These are phyloP conservation scores for Sporothrix curviconia DNA, from an alignment of 2,329 filamentous ascomycete genomes.

Conservation along the genomic window DNA sequence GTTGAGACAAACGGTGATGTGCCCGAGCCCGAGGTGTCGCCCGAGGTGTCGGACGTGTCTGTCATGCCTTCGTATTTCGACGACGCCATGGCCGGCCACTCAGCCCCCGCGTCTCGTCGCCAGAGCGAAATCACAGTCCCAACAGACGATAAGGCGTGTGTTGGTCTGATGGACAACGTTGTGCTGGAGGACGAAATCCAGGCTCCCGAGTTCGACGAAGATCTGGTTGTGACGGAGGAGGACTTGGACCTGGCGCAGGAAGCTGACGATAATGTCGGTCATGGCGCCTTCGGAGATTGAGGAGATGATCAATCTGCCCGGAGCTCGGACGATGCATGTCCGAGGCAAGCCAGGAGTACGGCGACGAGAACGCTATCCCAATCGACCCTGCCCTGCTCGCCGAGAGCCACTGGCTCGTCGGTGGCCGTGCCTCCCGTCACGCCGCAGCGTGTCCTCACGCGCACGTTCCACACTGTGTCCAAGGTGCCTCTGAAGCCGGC, in stretches of 20 bases:
- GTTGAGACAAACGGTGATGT: too few species aligned
- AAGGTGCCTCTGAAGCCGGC: slow-evolving; percentile 70
- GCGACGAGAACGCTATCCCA: slow-evolving; percentile 57
- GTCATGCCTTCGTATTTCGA: slow-evolving; percentile 51
- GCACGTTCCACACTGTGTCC: slow-evolving; percentile 64
- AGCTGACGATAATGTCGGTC: slow-evolving; percentile 54
- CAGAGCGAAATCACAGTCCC: slow-evolving; percentile 20
- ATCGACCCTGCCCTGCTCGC: slow-evolving; percentile 43
- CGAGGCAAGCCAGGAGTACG: slow-evolving; percentile 59
- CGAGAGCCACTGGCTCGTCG: slow-evolving; percentile 17
- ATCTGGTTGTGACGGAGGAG: slow-evolving; percentile 45
- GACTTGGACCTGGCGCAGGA: slow-evolving; percentile 52
- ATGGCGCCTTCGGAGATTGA: slow-evolving; percentile 39
- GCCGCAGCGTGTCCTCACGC: slow-evolving; percentile 46
- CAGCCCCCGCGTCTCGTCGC: slow-evolving; percentile 2
- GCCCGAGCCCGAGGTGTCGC: background rate
- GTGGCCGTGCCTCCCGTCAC: slow-evolving; percentile 42
- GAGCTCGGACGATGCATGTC: slow-evolving; percentile 46
- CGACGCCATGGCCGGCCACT: slow-evolving; percentile 49
- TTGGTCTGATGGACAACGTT: slow-evolving; percentile 6
- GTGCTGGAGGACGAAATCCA: slow-evolving; percentile 22
- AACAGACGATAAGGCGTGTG: background rate
- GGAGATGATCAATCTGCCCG: slow-evolving; percentile 25
- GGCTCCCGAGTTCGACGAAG: slow-evolving; percentile 37
- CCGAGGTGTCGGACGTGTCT: slow-evolving; percentile 26